Evolutionary conservation across 2,329 filamentous ascomycete genomes (phyloP), one percentile per base, ranked within the genome.

Genomic region (Colletotrichum cuscutae): DNA sequence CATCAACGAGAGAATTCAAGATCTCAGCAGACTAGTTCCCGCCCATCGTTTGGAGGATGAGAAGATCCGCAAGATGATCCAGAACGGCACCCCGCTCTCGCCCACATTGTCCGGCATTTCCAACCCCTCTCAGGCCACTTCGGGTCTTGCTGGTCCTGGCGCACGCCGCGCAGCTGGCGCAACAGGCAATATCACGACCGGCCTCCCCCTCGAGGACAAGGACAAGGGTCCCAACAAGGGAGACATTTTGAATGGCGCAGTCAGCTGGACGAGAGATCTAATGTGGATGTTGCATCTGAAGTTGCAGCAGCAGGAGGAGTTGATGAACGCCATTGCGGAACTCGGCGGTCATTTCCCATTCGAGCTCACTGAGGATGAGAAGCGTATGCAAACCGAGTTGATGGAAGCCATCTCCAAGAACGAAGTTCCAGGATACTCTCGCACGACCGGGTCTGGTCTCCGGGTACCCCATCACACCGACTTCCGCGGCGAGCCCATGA

Each of bases 141-240:
- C 95, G 1, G 90, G 97, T 56, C 89, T 98, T 68, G 95, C 95
- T 64, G 95, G 95, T 19, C 94, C 94, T 28, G 94, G 92, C 75
- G 95, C 94, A 53, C 90, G 95, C 75, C 91, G 95, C 75, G 95
- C 95, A 35, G 90, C 93, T 37, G 91, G 87, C n/a, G 83, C 82
- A 7, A 88, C 91, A 7, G 93, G 93, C 49, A 97, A 94, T 80
- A 98, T 98, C 78, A 98, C 95, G 6, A 96, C 96, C 76, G 95
- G 95, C 15, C 89, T 98, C 35, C 96, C 97, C 0, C 89, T 97
- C 46, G 97, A 99, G 78, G 97, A 98, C 77, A 98, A 98, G 82
- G 97, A 99, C 84, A 98, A 98, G 81, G 97, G 97, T 0, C 97
- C 97, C 6, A 98, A 98, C 87, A 99, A 99, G 85, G 97, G 97